Conservation (phyloP, 2,329 filamentous ascomycete genomes). For the Penicillium concentricum region DNA sequence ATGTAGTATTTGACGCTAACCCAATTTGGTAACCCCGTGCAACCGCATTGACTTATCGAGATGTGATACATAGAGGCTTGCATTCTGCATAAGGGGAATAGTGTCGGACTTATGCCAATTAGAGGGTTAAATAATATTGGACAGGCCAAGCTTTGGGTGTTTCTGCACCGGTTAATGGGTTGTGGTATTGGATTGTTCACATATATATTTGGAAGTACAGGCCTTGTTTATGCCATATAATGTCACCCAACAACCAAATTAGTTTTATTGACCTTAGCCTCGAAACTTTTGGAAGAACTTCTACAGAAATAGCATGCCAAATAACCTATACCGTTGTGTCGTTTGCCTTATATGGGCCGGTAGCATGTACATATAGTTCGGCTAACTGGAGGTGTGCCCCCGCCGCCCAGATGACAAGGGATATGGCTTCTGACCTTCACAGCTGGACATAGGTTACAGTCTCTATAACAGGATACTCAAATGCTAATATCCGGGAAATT, state of each 20-base stretch:
- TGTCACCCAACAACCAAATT: background rate
- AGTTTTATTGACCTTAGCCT: accelerated
- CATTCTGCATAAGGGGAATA: background rate
- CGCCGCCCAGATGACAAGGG: background rate
- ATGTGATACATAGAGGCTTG: background rate
- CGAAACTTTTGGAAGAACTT: background rate
- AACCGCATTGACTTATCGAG: background rate
- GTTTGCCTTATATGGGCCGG: too few species aligned
- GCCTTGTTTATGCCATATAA: accelerated
- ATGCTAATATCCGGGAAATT: constrained; percentile 4
- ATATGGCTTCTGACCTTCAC: background rate
- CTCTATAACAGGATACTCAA: background rate
- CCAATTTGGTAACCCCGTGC: background rate
- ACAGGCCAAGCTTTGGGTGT: accelerated
- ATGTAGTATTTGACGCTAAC: background rate
- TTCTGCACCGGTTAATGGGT: background rate
- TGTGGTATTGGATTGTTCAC: background rate
- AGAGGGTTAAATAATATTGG: background rate
- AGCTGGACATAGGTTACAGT: background rate
- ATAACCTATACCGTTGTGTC: too few species aligned
- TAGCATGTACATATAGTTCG: too few species aligned
- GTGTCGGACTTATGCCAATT: background rate
- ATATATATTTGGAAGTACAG: background rate
- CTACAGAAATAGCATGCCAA: too few species aligned
- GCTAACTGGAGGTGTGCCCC: too few species aligned